phyloP scores from a whole-genome alignment of 192 early-diverging fungal species.

The Mortierella antarctica region DNA sequence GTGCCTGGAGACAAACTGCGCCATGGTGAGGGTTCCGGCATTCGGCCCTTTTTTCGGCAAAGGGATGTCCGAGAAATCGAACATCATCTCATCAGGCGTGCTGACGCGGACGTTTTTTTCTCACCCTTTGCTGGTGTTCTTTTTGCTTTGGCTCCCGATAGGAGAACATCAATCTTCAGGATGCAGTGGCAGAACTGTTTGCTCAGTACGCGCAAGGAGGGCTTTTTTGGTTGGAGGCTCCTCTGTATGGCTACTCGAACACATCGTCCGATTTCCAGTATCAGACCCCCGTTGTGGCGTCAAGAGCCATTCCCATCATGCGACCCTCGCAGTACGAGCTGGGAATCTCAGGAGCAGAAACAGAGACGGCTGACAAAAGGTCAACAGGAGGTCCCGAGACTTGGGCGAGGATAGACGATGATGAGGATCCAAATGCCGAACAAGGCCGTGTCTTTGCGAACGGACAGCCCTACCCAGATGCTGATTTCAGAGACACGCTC shows the following conservation, averaged over 20 bases:
- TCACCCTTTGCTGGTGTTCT: not conserved
- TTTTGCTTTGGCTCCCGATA: not conserved
- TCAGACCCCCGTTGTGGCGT: constrained; percentile 1
- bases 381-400: not conserved
- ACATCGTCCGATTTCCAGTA: constrained; percentile 22
- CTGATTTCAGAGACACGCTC: constrained; percentile 12
- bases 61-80: no score
- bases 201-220: constrained; percentile 30
- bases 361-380: not conserved
- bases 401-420: constrained; percentile 48
- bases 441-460: not conserved
- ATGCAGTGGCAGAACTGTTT: constrained; percentile 37
- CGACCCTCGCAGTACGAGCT: constrained; percentile 12
- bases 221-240: constrained; percentile 41
- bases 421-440: constrained; percentile 7
- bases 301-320: constrained; percentile 26
- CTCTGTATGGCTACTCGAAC: constrained; percentile 7
- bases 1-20: constrained; percentile 33
- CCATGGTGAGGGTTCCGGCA: constrained; percentile 10
- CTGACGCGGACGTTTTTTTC: not conserved
- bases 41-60: not conserved
- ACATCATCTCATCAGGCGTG: not conserved
- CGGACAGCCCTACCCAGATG: not conserved
- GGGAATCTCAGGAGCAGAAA: not conserved
- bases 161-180: constrained; percentile 48